phyloP scores from a whole-genome alignment of 495 filamentous ascomycete species.

The Thozetella sp. region DNA sequence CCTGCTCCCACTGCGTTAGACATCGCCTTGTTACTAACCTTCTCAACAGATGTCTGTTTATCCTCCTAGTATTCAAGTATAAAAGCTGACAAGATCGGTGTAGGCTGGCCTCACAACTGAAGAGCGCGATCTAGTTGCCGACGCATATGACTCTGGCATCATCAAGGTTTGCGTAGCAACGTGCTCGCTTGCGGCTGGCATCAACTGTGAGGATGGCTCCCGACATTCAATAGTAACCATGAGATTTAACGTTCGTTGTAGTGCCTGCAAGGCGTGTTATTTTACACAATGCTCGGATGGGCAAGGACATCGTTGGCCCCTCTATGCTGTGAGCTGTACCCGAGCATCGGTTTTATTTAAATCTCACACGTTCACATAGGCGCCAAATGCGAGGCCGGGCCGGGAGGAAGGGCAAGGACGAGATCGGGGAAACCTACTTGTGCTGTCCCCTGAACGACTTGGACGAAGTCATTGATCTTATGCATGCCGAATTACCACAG shows the following conservation, averaged over 20 bases:
- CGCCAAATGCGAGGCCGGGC: slow-evolving; percentile 86
- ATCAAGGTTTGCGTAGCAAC: slow-evolving; percentile 79
- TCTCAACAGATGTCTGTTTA: slow-evolving; percentile 12
- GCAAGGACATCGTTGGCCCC: slow-evolving; percentile 73
- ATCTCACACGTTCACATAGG: slow-evolving; percentile 30
- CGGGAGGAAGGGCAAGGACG: slow-evolving; percentile 82
- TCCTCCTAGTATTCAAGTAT: neutral
- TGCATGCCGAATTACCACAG: slow-evolving; percentile 73
- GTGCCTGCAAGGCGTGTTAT: slow-evolving; percentile 72
- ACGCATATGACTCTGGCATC: slow-evolving; percentile 70
- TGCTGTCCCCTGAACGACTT: slow-evolving; percentile 74
- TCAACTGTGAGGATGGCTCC: slow-evolving; percentile 55
- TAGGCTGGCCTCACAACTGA: slow-evolving; percentile 80
- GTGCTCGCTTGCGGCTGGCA: slow-evolving; percentile 82
- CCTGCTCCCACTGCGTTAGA: slow-evolving; percentile 6
- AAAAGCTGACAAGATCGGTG: slow-evolving; percentile 1
- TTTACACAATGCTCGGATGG: slow-evolving; percentile 77
- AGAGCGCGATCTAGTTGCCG: slow-evolving; percentile 75
- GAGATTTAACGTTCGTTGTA: neutral
- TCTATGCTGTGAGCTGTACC: slow-evolving; percentile 63
- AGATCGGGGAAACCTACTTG: slow-evolving; percentile 78
- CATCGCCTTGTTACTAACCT: neutral
- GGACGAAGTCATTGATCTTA: slow-evolving; percentile 67
- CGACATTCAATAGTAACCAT: slow-evolving; percentile 8
- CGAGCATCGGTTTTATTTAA: slow-evolving; percentile 7